Evolutionary conservation across 768 basidiomycete genomes (phyloP), one percentile per base, ranked within the genome.

Genomic region (Hemileccinum impolitum): DNA sequence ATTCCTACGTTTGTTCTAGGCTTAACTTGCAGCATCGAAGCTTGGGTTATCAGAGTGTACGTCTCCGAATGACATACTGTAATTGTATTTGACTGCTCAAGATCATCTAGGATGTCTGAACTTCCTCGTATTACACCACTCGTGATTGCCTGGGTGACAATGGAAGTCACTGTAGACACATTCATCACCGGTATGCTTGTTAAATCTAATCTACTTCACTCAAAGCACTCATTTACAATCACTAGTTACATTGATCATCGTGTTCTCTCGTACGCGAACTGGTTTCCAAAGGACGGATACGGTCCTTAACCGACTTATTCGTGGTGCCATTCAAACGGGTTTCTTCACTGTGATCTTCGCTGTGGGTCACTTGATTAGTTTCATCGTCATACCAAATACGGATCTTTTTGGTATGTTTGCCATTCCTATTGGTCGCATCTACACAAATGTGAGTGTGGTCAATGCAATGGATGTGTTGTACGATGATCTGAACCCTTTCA

Each of bases 301-400:
- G 0, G 70, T 79, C 43, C 74, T 80, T 53, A 77, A 76, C 51
- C 73, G 76, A 21, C 67, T 81, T 10, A 79, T 80, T 51, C 75
- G 76, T 44, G 77, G 79, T 28, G 78, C 78, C 9, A 61, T 81
- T 30, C 78, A 79, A 52, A 80, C 79, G 8, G 78, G 79, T 38
- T 53, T 77, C 4, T 80, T 80, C 47, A 75, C 73, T 7, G 72
- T 74, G 0, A 62, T 77, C 2, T 79, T 81, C 42, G 76, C 79
- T 8, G 49, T 80, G 26, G 75, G 70, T 1, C 78, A 80, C 55
- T 57, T 81, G 28, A 71, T 78, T 32, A 56, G 65, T 0, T 71
- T 70, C 52, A 7, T 62, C 6, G 43, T 45, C 19, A 51, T 58
- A 12, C 64, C 64, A 1, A 56, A 54, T 7, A 67, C 70, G 3